phyloP scores from a whole-genome alignment of 202 grass and related monocot species.

The Setaria viridis region DNA sequence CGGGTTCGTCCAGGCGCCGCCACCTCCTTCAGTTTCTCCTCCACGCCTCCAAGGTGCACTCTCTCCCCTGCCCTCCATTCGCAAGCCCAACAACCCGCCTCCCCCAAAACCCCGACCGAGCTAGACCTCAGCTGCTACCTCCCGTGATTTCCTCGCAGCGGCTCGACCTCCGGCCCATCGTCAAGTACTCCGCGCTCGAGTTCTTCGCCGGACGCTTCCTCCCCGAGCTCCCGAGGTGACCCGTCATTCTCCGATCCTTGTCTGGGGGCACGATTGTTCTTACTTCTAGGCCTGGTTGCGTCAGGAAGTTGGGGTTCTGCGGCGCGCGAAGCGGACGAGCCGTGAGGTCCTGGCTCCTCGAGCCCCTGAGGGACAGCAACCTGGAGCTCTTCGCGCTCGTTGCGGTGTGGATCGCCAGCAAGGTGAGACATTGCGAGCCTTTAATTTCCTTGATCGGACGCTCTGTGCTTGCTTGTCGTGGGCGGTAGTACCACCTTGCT shows the following conservation, averaged over 20 bases:
- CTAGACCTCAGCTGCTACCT: slow-evolving; percentile 16
- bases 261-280: not conserved
- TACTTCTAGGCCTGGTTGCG: not conserved
- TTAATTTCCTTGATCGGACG: slow-evolving; percentile 14
- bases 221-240: slow-evolving; percentile 70
- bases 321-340: slow-evolving; percentile 22
- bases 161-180: slow-evolving; percentile 72
- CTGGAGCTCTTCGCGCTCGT: slow-evolving; percentile 83
- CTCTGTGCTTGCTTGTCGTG: not conserved
- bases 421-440: slow-evolving; percentile 55
- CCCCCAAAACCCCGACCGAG: not conserved
- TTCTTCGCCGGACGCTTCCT: slow-evolving; percentile 78
- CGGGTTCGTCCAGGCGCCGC: slow-evolving; percentile 38
- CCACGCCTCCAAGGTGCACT: slow-evolving; percentile 44
- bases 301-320: slow-evolving; percentile 59
- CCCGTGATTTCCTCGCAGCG: slow-evolving; percentile 46
- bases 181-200: slow-evolving; percentile 78
- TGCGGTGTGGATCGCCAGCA: slow-evolving; percentile 85
- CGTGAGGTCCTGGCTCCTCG: slow-evolving; percentile 69
- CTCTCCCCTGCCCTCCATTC: not conserved
- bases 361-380: slow-evolving; percentile 83
- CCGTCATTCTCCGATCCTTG: not conserved
- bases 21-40: slow-evolving; percentile 61
- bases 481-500: not conserved
- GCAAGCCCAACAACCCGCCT: not conserved